A percentile compares a stretch with the other conserved stretches of the same genome.
Evolutionary conservation across 225 moss, liverwort and hornwort species (phyloP).

Genomic region (Rhytidiadelphus loreus): DNA sequence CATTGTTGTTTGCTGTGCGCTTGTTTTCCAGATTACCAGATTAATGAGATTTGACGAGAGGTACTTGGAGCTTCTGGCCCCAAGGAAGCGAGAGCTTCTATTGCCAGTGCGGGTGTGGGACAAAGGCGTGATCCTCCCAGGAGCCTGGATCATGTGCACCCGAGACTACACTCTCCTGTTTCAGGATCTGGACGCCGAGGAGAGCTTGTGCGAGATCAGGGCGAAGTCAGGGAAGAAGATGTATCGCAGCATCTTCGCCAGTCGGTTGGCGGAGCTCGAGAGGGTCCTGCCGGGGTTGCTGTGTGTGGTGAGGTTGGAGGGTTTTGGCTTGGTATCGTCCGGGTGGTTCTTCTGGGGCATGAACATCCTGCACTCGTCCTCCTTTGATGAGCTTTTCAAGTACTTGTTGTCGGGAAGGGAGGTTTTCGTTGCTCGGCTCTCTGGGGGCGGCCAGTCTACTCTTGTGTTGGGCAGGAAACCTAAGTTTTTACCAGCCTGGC

Average conservation of each 20-base stretch:
- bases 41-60: constrained; percentile 22
- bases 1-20: background rate
- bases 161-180: constrained; percentile 29
- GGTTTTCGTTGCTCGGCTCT: constrained; percentile 22
- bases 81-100: constrained; percentile 18
- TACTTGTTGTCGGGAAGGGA: constrained; percentile 32
- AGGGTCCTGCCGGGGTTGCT: constrained; percentile 29
- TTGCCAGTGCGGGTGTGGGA: constrained; percentile 41
- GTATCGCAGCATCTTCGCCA: constrained; percentile 34
- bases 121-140: constrained; percentile 34
- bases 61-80: constrained; percentile 26
- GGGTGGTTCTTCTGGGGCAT: constrained; percentile 44
- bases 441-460: constrained; percentile 16
- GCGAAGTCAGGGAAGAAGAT: constrained; percentile 28
- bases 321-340: constrained; percentile 35
- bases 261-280: constrained; percentile 28
- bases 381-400: constrained; percentile 44
- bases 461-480: constrained; percentile 23
- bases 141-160: constrained; percentile 45
- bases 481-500: background rate
- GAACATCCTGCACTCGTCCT: constrained; percentile 30
- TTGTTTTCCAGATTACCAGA: constrained; percentile 19
- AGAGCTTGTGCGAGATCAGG: constrained; percentile 43
- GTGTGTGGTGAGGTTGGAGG: constrained; percentile 27
- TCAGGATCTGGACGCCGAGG: constrained; percentile 22